phyloP scores from a whole-genome alignment of 148 eudicot genomes.

The Heliamphora exappendiculata region DNA sequence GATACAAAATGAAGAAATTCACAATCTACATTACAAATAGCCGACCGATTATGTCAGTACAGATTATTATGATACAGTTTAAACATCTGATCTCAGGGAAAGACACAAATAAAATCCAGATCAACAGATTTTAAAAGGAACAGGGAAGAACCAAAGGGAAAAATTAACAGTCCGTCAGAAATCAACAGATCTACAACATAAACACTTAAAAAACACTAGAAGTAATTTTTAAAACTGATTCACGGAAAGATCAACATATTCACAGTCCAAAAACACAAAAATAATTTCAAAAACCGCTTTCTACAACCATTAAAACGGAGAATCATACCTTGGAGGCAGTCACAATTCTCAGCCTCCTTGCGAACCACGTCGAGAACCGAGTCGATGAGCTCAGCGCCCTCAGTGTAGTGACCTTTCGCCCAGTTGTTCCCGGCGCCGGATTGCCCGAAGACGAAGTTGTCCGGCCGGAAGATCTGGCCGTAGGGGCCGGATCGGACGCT shows the following conservation, averaged over 20 bases:
- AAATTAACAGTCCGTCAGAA: neutral
- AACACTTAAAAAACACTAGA: too few species aligned
- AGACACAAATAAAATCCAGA: neutral
- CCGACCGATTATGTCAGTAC: neutral
- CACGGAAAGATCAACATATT: neutral
- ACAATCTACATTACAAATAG: neutral
- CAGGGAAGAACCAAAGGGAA: neutral
- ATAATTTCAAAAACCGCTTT: neutral
- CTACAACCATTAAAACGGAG: too few species aligned
- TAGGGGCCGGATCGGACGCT: neutral
- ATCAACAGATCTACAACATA: neutral
- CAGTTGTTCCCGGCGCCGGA: neutral
- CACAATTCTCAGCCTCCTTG: neutral
- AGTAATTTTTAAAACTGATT: too few species aligned
- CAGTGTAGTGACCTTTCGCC: neutral
- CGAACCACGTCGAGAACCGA: neutral
- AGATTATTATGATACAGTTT: neutral
- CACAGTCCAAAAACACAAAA: neutral
- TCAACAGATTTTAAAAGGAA: neutral
- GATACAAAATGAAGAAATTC: neutral
- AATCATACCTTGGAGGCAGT: neutral
- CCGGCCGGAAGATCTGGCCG: slow-evolving; percentile 2
- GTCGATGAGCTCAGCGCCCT: slow-evolving; percentile 4
- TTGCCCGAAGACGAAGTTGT: slow-evolving; percentile 1
- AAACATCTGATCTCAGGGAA: neutral